Conservation (phyloP, 2,329 filamentous ascomycete genomes). For the Aureobasidium sp. region DNA sequence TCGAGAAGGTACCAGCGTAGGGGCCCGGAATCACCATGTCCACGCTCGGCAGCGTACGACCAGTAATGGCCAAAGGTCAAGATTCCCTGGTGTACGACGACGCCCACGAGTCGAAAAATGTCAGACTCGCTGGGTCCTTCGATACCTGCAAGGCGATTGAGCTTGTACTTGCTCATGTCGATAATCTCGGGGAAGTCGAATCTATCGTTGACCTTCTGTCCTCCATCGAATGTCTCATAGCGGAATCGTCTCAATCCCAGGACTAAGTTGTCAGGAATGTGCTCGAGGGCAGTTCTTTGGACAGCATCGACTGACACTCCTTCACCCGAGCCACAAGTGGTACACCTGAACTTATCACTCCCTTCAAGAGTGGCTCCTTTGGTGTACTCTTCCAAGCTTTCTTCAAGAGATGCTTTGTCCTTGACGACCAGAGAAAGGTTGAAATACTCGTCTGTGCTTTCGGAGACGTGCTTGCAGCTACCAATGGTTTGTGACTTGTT, state of each 20-base stretch:
- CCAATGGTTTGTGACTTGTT: constrained; percentile 92
- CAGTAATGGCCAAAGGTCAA: constrained; percentile 96
- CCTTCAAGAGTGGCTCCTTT: constrained; percentile 96
- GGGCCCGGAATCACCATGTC: neutral
- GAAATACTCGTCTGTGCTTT: constrained; percentile 82
- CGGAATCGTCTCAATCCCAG: constrained; percentile 90
- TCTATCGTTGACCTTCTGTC: constrained; percentile 87
- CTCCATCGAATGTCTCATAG: constrained; percentile 70
- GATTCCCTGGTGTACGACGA: constrained; percentile 87
- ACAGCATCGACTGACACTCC: constrained; percentile 73
- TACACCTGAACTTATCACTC: constrained; percentile 96
- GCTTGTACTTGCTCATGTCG: constrained; percentile 82
- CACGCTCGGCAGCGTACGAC: constrained; percentile 59
- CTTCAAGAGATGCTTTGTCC: constrained; percentile 73
- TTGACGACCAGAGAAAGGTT: constrained; percentile 96
- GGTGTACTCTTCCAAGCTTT: constrained; percentile 91
- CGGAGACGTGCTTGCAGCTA: constrained; percentile 89
- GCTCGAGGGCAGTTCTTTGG: constrained; percentile 85
- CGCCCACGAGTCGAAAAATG: constrained; percentile 85
- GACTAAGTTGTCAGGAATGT: constrained; percentile 87
- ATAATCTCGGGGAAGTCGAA: constrained; percentile 81
- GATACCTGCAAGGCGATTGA: constrained; percentile 69
- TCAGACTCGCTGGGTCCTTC: constrained; percentile 55
- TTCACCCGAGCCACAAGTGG: constrained; percentile 62
- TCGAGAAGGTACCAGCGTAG: constrained; percentile 83